Evolutionary conservation across 371 early-diverging fungal species (phyloP).

Genomic region (Syncephalastrum racemosum): DNA sequence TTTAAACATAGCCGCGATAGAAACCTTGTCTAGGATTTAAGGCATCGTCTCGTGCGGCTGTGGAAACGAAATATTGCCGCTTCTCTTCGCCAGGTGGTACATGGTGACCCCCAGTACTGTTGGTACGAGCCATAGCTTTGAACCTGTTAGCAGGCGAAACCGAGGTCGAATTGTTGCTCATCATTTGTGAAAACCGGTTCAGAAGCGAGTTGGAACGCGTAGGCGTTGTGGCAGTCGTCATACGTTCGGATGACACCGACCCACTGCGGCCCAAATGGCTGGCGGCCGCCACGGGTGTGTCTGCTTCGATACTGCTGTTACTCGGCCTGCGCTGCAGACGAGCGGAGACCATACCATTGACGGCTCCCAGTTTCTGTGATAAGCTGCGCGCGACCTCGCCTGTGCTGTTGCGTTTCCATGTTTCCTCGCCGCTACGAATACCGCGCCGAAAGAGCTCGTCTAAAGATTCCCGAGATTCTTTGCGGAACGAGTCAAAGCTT

Average conservation of each 20-base stretch:
- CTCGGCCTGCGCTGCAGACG: no score
- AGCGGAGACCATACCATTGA: constrained; percentile 3
- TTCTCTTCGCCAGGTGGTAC: no score
- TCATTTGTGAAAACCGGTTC: constrained; percentile 39
- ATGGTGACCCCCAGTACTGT: no score
- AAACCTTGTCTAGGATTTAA: no score
- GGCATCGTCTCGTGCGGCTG: no score
- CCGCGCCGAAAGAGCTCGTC: constrained; percentile 41
- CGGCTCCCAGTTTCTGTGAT: constrained; percentile 33
- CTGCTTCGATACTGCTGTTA: no score
- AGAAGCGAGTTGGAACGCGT: constrained; percentile 24
- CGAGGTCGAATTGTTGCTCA: constrained; percentile 17
- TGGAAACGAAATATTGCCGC: no score
- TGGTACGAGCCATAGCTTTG: neutral
- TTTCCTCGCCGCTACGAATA: constrained; percentile 15
- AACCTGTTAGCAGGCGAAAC: constrained; percentile 14
- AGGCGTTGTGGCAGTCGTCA: neutral
- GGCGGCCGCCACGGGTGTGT: no score
- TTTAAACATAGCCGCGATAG: no score
- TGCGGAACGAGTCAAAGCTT: constrained; percentile 41
- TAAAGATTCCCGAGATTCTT: constrained; percentile 41
- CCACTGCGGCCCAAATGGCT: no score
- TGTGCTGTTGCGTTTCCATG: constrained; percentile 37
- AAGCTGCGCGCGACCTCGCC: constrained; percentile 34
- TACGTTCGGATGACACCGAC: no score